Evolutionary conservation across 2,329 filamentous ascomycete species (phyloP), one percentile per base, ranked within the genome.

Genomic region (Colletotrichum orchidophilum): DNA sequence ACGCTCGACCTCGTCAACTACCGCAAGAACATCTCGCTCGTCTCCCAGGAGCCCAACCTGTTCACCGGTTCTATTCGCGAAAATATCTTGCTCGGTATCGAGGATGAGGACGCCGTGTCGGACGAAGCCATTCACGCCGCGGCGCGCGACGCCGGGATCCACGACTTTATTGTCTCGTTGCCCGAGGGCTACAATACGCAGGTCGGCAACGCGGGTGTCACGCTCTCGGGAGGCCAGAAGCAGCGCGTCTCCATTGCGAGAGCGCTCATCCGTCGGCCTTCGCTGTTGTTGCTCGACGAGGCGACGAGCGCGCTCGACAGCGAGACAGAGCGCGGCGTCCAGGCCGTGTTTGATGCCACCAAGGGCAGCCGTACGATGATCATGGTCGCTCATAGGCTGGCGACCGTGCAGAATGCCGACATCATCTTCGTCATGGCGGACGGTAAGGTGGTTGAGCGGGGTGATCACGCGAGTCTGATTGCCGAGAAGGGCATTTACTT

Each of bases 141-240:
- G 3, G 66, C 66, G 12, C 83, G 83, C 1, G 81, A 84, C 39
- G 88, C 88, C 0, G 89, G 91, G 0, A 91, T 95, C 72, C 87
- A 93, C 75, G 89, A 92, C 1, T 96, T 95, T 79, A 88, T 96
- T 71, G 78, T 81, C 29, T 90, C 88, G 9, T 85, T 97, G 0
- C 88, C 92, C 8, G 80, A 87, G 0, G 91, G 92, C 1, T 96
- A 95, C 80, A 70, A 70, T 49, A 72, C 70, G 2, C 42, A 50
- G 7, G 70, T 72, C 15, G 70, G 70, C 27, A 58, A 64, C n/a
- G 49, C 66, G 2, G 70, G 66, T 7, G 66, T 72, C 12, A 61
- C 70, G 1, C 49, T 90, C 5, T 87, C 84, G 0, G 88, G 88
- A 27, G 88, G 88, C 1, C 88, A 90, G 76, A 85, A 86, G 33